These are phyloP conservation scores for Carex cristatella DNA, from an alignment of 176 grass and related monocot genomes.

Conservation along the genomic window DNA sequence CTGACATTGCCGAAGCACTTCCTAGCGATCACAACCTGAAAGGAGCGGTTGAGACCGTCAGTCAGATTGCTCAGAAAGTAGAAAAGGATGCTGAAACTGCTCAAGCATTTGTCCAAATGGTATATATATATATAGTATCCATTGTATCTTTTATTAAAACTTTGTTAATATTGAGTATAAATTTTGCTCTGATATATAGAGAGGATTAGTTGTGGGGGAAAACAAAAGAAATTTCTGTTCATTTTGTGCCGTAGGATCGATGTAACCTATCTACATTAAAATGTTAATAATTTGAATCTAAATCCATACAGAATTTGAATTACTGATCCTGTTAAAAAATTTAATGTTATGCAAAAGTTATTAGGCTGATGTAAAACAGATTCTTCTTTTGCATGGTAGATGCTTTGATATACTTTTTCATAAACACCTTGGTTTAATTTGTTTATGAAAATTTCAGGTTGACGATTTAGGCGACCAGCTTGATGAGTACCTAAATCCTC, in stretches of 20 bases:
- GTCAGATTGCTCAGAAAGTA: conserved; percentile 47
- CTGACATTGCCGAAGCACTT: conserved; percentile 37
- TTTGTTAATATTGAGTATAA: too few relatives aligned
- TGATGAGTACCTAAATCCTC: conserved; percentile 15
- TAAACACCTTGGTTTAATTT: neutral
- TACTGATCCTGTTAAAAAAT: neutral
- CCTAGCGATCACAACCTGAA: conserved; percentile 39
- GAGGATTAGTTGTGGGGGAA: too few relatives aligned
- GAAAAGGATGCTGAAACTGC: conserved; percentile 55
- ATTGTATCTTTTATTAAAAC: too few relatives aligned
- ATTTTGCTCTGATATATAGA: too few relatives aligned
- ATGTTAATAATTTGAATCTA: neutral
- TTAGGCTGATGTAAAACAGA: neutral
- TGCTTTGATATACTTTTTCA: neutral
- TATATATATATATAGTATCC: neutral
- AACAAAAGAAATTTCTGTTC: too few relatives aligned
- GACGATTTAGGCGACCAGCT: conserved; percentile 15
- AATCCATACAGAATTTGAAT: neutral
- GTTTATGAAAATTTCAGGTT: conserved; percentile 19
- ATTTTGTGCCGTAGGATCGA: too few relatives aligned
- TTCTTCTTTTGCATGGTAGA: neutral
- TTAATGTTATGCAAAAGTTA: neutral
- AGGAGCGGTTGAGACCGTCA: conserved; percentile 36
- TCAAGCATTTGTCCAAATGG: conserved; percentile 62
- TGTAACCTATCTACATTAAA: too few relatives aligned